Evolutionary conservation across 192 early-diverging fungal species (phyloP).

Genomic region (Backusella westeae): DNA sequence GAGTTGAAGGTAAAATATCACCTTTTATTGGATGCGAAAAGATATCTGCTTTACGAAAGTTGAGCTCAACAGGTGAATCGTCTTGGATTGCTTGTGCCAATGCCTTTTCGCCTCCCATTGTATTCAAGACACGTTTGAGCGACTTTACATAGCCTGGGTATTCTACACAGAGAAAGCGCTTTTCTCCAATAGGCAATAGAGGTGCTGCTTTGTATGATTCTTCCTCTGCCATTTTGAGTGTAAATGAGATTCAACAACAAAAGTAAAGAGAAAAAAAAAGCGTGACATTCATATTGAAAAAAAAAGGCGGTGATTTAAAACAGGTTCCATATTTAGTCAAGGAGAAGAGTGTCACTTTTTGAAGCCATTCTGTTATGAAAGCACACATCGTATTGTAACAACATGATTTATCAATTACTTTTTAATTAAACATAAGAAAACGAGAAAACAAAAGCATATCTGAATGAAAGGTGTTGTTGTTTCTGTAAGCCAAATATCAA

Average conservation of each 20-base stretch:
- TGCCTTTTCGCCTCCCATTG: conserved; percentile 46
- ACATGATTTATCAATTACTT: too few relatives aligned
- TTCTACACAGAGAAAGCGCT: conserved; percentile 52
- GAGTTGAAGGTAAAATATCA: conserved; percentile 51
- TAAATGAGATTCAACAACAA: not conserved
- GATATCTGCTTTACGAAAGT: conserved; percentile 51
- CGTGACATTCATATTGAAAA: not conserved
- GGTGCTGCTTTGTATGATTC: not conserved
- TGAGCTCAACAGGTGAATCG: conserved; percentile 47
- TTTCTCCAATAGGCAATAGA: conserved; percentile 12
- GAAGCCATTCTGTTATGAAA: not conserved
- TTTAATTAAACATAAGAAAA: too few relatives aligned
- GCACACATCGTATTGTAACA: not conserved
- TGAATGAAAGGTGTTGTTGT: not conserved
- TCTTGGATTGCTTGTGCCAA: conserved; percentile 46
- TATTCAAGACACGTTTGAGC: conserved; percentile 39
- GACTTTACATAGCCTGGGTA: conserved; percentile 53
- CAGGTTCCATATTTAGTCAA: not conserved
- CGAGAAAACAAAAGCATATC: too few relatives aligned
- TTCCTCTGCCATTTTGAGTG: not conserved
- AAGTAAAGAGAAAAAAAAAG: not conserved
- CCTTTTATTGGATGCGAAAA: conserved; percentile 68
- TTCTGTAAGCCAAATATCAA: not conserved
- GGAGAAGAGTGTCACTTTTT: not conserved
- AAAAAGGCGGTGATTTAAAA: not conserved